Percentiles rank a stretch among this genome's conserved stretches.
Evolutionary conservation across 352 stramenopile genomes (phyloP).

Genomic region (Chrysophaeum taylorii): DNA sequence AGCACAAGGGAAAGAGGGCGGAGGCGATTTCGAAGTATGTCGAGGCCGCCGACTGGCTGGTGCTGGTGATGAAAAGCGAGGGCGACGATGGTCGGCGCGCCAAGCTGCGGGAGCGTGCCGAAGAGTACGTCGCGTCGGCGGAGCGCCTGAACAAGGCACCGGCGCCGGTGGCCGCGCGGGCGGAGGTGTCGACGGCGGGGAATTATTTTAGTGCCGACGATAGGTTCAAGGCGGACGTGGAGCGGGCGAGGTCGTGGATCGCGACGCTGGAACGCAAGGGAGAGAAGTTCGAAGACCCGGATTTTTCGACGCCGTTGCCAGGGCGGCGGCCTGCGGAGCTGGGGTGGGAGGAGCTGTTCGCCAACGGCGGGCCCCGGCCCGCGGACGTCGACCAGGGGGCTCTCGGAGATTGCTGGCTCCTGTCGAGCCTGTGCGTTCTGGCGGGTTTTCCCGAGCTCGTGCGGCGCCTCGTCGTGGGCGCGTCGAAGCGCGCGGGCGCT

Average conservation of each 20-base stretch:
- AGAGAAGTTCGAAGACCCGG: neutral
- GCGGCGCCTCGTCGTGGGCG: neutral
- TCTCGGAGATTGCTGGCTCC: constrained; percentile 13
- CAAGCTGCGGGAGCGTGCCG: neutral
- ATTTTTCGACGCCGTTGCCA: neutral
- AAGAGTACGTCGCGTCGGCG: neutral
- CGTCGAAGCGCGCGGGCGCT: neutral
- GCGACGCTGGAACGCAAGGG: neutral
- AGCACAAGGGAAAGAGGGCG: neutral
- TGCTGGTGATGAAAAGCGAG: neutral
- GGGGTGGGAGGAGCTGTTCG: neutral
- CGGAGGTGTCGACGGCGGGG: neutral
- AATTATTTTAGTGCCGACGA: constrained; percentile 1
- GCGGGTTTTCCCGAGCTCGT: constrained; percentile 10
- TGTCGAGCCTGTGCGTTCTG: neutral
- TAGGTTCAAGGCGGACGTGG: neutral
- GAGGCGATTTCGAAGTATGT: neutral
- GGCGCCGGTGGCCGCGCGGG: neutral
- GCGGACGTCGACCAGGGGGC: constrained; percentile 5
- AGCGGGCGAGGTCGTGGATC: neutral
- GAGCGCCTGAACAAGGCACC: neutral
- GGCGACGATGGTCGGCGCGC: neutral
- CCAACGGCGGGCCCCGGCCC: neutral
- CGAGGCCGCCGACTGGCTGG: neutral
- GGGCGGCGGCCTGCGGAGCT: neutral